Conservation (phyloP, 2,329 filamentous ascomycete species). For the Ceratocystis destructans region DNA sequence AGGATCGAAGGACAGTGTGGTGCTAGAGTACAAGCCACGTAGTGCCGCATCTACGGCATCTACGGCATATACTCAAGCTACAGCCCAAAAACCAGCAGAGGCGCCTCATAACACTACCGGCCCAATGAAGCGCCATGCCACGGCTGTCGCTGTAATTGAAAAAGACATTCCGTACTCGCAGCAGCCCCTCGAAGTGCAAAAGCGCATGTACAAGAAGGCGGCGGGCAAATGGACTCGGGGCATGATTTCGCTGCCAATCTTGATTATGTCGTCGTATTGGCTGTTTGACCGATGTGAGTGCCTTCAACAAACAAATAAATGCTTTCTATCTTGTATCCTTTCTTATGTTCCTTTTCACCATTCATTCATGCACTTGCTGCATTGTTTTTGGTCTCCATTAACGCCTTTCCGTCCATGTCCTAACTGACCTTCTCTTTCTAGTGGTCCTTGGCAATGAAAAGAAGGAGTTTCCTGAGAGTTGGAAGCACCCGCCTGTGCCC, state of each 20-base stretch:
- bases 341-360: neutral
- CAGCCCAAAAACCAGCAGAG: too few species aligned
- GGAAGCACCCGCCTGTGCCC: conserved; percentile 1
- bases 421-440: neutral
- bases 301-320: neutral
- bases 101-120: too few species aligned
- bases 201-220: conserved; percentile 17
- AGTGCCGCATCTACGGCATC: neutral
- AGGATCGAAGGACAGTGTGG: neutral
- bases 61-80: too few species aligned
- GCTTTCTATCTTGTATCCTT: neutral
- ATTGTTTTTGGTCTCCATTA: neutral
- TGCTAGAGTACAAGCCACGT: conserved; percentile 13
- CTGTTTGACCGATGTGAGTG: conserved; percentile 13
- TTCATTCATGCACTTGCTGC: too few species aligned
- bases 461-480: conserved; percentile 11
- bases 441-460: conserved; percentile 9
- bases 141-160: conserved; percentile 1
- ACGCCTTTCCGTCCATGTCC: neutral
- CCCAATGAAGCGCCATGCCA: neutral
- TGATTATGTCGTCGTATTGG: conserved; percentile 17
- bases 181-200: conserved; percentile 15
- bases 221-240: conserved; percentile 16
- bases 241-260: conserved; percentile 14
- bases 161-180: conserved; percentile 11